phyloP scores from a whole-genome alignment of 768 basidiomycete species.

The Boletus eberwhitei region DNA sequence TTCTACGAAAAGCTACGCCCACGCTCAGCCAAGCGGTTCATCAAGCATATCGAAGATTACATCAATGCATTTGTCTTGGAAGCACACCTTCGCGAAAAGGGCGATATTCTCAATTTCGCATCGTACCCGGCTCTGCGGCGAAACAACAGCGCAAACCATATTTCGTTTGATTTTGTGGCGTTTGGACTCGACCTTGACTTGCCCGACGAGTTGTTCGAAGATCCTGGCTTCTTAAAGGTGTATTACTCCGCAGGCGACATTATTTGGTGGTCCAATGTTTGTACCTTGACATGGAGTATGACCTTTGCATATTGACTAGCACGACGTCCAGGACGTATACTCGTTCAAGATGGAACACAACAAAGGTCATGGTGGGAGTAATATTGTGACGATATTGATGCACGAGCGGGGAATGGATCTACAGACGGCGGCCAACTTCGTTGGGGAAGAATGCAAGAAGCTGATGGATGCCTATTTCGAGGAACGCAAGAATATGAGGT shows the following conservation, averaged over 20 bases:
- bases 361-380: slow-evolving; percentile 61
- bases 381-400: slow-evolving; percentile 69
- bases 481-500: slow-evolving; percentile 45
- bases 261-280: slow-evolving; percentile 69
- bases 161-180: slow-evolving; percentile 62
- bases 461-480: slow-evolving; percentile 50
- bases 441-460: slow-evolving; percentile 47
- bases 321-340: slow-evolving; percentile 53
- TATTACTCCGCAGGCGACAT: slow-evolving; percentile 62
- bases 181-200: slow-evolving; percentile 61
- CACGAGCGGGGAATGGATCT: slow-evolving; percentile 47
- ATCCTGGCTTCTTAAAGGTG: slow-evolving; percentile 50
- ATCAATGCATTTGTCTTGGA: slow-evolving; percentile 56
- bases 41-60: slow-evolving; percentile 52
- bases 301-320: not conserved
- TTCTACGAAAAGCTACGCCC: slow-evolving; percentile 43
- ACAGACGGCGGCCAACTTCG: slow-evolving; percentile 57
- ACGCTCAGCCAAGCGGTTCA: slow-evolving; percentile 41
- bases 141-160: slow-evolving; percentile 64
- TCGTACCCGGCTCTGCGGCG: slow-evolving; percentile 58
- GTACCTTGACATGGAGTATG: slow-evolving; percentile 17
- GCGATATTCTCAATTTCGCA: slow-evolving; percentile 51
- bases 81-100: slow-evolving; percentile 57
- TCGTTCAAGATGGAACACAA: slow-evolving; percentile 74
- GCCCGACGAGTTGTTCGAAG: slow-evolving; percentile 56